phyloP scores from a whole-genome alignment of 2,329 filamentous ascomycete species.

The Aspergillus fructus region DNA sequence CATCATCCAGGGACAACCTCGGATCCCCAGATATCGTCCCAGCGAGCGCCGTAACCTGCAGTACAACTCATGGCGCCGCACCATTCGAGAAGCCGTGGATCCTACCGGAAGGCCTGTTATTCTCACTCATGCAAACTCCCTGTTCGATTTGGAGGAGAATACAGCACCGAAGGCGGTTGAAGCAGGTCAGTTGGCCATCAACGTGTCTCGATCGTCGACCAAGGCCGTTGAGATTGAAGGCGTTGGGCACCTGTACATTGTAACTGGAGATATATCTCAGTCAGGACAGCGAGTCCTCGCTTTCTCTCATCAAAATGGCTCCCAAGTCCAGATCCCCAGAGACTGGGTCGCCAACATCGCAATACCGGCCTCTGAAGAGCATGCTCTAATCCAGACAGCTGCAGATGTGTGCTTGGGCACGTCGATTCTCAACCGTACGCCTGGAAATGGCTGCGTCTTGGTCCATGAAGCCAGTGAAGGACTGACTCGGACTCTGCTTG shows the following conservation, averaged over 20 bases:
- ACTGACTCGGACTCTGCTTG: neutral
- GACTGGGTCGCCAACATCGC: neutral
- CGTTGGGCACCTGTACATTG: neutral
- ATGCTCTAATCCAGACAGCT: neutral
- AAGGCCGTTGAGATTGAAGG: neutral
- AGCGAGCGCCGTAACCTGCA: neutral
- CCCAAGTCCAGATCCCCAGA: neutral
- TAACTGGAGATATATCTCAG: neutral
- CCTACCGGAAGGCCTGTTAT: neutral
- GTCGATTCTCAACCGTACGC: neutral
- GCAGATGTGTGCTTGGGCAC: neutral
- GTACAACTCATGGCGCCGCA: neutral
- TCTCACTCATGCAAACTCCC: neutral
- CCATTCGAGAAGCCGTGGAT: neutral
- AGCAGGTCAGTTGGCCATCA: neutral
- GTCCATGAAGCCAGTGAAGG: neutral
- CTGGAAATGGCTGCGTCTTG: neutral
- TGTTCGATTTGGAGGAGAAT: neutral
- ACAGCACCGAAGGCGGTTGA: neutral
- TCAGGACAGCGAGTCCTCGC: neutral
- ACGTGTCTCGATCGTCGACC: neutral
- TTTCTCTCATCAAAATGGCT: neutral
- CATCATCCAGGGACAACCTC: neutral
- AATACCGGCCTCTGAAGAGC: neutral
- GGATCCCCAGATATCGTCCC: neutral